phyloP scores from a whole-genome alignment of 129 eudicot genomes.

The Flaveria trinervia region DNA sequence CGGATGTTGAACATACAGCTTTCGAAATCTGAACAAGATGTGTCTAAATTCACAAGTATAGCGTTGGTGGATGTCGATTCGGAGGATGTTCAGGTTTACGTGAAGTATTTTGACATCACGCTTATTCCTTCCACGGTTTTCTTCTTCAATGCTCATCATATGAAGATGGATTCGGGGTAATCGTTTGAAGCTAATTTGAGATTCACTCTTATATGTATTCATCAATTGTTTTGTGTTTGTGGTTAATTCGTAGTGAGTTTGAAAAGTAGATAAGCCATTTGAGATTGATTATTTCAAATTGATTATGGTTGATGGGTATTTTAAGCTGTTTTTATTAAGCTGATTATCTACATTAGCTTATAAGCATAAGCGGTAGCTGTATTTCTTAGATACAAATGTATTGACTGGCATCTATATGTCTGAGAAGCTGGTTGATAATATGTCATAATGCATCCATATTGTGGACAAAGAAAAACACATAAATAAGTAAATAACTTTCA shows the following conservation, averaged over 20 bases:
- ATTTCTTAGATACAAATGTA: too few species aligned
- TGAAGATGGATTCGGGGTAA: conserved; percentile 99
- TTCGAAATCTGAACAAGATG: conserved; percentile 81
- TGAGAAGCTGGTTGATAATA: too few species aligned
- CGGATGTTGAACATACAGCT: conserved; percentile 45
- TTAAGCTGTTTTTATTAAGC: neutral
- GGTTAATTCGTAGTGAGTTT: neutral
- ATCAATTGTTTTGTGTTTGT: neutral
- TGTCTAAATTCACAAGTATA: conserved; percentile 77
- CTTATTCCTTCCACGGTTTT: conserved; percentile 79
- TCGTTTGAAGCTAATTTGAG: neutral
- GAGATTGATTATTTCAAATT: neutral
- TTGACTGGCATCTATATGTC: too few species aligned
- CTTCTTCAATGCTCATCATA: conserved; percentile 97
- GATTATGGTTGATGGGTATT: neutral
- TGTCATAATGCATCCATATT: too few species aligned
- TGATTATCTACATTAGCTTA: neutral
- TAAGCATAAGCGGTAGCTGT: too few species aligned
- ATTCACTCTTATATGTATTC: neutral
- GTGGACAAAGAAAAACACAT: too few species aligned
- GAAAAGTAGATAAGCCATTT: too few species aligned
- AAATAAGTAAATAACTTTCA: too few species aligned
- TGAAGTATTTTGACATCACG: conserved; percentile 84
- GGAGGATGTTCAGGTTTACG: conserved; percentile 76
- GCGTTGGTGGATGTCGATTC: conserved; percentile 84